Evolutionary conservation across 2,329 filamentous ascomycete genomes (phyloP).

Genomic region (Coniochaeta sp.): DNA sequence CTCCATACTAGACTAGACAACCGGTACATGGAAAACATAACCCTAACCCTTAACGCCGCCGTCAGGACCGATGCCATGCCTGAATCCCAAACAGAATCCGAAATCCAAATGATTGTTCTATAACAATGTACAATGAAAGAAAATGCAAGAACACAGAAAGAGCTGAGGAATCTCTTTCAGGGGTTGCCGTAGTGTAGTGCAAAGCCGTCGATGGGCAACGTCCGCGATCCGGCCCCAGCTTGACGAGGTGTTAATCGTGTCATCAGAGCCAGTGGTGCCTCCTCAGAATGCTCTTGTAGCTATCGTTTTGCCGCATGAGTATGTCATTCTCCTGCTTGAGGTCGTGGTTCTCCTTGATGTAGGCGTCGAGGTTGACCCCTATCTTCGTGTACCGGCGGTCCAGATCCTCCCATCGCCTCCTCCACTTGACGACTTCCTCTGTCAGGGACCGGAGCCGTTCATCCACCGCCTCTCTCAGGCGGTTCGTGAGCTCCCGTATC

Average conservation of each 20-base stretch:
- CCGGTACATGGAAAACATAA: background rate
- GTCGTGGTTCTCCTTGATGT: constrained; percentile 16
- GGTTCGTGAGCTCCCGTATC: constrained; percentile 24
- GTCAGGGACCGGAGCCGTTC: constrained; percentile 17
- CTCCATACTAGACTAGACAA: background rate
- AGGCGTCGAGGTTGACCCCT: constrained; percentile 15
- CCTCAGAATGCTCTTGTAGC: constrained; percentile 13
- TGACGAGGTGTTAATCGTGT: background rate
- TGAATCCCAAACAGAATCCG: background rate
- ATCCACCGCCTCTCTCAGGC: constrained; percentile 19
- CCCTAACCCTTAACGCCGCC: background rate
- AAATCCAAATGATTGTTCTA: background rate
- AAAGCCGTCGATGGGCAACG: no score
- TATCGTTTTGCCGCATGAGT: constrained; percentile 16
- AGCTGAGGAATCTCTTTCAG: no score
- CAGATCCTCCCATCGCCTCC: constrained; percentile 9
- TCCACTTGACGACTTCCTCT: constrained; percentile 19
- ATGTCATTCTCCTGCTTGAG: constrained; percentile 19
- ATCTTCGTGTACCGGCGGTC: constrained; percentile 15
- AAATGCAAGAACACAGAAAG: background rate
- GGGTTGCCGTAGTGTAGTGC: no score
- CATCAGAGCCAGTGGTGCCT: background rate
- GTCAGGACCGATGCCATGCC: background rate
- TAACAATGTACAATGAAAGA: background rate
- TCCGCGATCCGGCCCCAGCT: no score